Base-by-base conservation (phyloP, 495 filamentous ascomycete species). In the Xylona heveae region DNA sequence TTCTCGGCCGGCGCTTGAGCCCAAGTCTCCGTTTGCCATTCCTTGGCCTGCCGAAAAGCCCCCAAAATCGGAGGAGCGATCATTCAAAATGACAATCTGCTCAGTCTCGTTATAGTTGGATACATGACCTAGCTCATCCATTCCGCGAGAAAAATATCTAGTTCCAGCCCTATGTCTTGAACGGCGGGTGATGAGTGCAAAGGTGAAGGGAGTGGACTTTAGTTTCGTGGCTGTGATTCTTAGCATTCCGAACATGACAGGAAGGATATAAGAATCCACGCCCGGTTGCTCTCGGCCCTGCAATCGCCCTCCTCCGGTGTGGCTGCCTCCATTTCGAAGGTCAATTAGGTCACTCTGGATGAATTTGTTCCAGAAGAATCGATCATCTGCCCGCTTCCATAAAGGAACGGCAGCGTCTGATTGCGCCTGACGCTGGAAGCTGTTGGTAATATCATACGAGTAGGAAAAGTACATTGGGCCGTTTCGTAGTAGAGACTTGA, bases 41-140 rank as follows among this genome's bases (percentile, higher is more conserved):
- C 70, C 64, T 33, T 64, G 66, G 35, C 74, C 76, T 26, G 80
- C 78, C 23, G 74, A 74, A 50, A 78, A 92, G 5, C 82, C 84
- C 9, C 77, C 78, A 5, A 85, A 47, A 1, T 77, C 78, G 9
- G 69, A 64, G 3, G 62, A 59, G 20, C 57, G 55, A 48, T 91
- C 88, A 42, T 93, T 92, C 39, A 97, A 50, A 21, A 97, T 66
- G 25, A 90, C 58, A 30, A 78, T 59, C 47, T 95, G 90, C 46
- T 97, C 88, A 0, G 90, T 95, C 57, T 97, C 88, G 45, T 97
- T 97, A 62, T 82, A 97, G 46, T 97, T 97, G 13, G 82, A 77
- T 4, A 82, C 90, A 47, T 94, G 66, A n/a, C 88, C 88, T 38
- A 80, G 54, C 35, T 92, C 81, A 45, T 97, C 85, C 14, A 94